Base-by-base conservation (phyloP, 2,329 filamentous ascomycete genomes). In the Achaetomium macrosporum region DNA sequence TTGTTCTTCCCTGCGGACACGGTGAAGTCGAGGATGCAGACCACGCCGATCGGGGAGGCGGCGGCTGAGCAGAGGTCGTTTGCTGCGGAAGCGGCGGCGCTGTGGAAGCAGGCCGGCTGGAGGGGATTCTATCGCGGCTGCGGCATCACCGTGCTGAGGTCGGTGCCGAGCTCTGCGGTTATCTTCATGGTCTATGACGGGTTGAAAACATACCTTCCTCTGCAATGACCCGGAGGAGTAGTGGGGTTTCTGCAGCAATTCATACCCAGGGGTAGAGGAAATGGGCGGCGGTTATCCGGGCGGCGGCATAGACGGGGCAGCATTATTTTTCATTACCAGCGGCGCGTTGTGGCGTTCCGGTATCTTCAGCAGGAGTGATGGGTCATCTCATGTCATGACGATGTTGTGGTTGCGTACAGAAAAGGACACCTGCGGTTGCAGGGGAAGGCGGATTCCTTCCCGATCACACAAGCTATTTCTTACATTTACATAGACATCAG, bases 21-120 rank as follows among this genome's bases (percentile, higher is more conserved):
- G 0, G 87, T 99, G 74, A 99, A 99, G 73, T 95, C 88, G 16
- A 84, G 92, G 44, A 96, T 99, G 85, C 93, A 99, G 72, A 99
- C 93, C 0, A 80, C 87, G 49, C 85, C 90, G 5, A 75, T 89
- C 41, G 79, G 78, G 31, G 73, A 76, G 9, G 71, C 74, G 19
- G 74, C 73, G 2, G 71, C 73, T 51, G 78, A 78, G 49, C 79
- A 79, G 37, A 85, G 83, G 40, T 85, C 83, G 0, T 97, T 99
- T 64, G 80, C 77, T 72, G 74, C 78, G 36, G 90, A 95, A 55
- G 83, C 84, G 0, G 77, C 72, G 53, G 77, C 82, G 15, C 71
- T 97, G n/a, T 99, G 90, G 87, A 79, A 76, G 56, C 82, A 90
- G 63, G 84, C 91, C 55, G 93, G 93, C 0, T 55, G 97, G 17